Percentiles rank a stretch among this genome's conserved stretches.
phyloP scores from a whole-genome alignment of 371 early-diverging fungal genomes.

The Globomyces sp. region DNA sequence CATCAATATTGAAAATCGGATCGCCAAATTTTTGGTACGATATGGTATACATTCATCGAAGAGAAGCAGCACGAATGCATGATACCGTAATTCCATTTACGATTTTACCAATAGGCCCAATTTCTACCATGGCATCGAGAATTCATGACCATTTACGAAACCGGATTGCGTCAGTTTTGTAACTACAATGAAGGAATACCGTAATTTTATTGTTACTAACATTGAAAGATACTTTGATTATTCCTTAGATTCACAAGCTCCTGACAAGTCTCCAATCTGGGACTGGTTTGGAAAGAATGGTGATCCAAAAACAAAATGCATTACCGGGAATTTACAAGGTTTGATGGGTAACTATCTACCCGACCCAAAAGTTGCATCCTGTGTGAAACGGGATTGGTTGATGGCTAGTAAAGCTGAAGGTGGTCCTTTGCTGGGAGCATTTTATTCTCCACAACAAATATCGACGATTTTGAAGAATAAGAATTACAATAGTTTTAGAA shows the following conservation, averaged over 20 bases:
- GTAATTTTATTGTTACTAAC: too few relatives aligned
- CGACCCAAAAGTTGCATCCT: too few relatives aligned
- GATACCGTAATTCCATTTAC: background rate
- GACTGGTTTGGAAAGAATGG: conserved; percentile 25
- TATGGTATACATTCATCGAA: background rate
- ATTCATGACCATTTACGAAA: background rate
- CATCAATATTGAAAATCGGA: conserved; percentile 5
- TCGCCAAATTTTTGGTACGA: background rate
- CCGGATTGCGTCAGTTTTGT: background rate
- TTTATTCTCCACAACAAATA: conserved; percentile 28
- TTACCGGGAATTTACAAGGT: conserved; percentile 18
- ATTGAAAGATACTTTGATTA: conserved; percentile 44
- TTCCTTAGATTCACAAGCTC: conserved; percentile 24
- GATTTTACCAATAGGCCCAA: background rate
- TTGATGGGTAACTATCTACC: conserved; percentile 40
- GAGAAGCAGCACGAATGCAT: background rate
- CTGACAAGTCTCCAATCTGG: conserved; percentile 11
- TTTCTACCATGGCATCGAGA: conserved; percentile 2
- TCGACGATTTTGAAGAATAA: conserved; percentile 39
- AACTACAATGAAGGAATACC: conserved; percentile 18
- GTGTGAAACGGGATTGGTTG: too few relatives aligned
- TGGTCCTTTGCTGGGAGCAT: background rate
- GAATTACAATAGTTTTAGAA: conserved; percentile 41
- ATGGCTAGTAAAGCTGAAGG: too few relatives aligned
- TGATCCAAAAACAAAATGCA: conserved; percentile 4